Conservation (phyloP, 805 yeast species). For the Candida arabinofermentans region DNA sequence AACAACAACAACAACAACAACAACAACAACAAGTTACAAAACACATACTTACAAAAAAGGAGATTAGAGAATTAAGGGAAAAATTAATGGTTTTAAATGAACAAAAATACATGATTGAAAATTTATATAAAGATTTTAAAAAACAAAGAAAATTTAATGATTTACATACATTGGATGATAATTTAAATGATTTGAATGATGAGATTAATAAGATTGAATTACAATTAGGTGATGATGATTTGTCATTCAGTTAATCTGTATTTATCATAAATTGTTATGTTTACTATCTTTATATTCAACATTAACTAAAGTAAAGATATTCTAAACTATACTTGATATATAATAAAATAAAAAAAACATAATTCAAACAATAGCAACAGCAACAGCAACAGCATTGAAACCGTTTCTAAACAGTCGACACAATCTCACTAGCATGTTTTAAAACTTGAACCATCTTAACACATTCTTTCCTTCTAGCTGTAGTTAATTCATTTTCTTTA, state of each 20-base stretch:
- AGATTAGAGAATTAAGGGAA: slow-evolving; percentile 60
- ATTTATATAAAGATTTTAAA: slow-evolving; percentile 59
- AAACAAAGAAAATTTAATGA: slow-evolving; percentile 75
- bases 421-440: slow-evolving; percentile 86
- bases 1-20: slow-evolving; percentile 9
- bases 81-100: slow-evolving; percentile 84
- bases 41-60: slow-evolving; percentile 30
- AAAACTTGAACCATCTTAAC: slow-evolving; percentile 92
- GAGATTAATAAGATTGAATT: slow-evolving; percentile 45
- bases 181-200: slow-evolving; percentile 50
- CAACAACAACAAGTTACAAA: slow-evolving; percentile 3
- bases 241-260: slow-evolving; percentile 4
- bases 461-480: slow-evolving; percentile 93
- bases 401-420: slow-evolving; percentile 55
- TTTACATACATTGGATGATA: slow-evolving; percentile 52
- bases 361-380: background rate
- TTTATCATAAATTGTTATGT: background rate
- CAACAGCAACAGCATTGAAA: too few relatives aligned
- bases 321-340: too few relatives aligned
- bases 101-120: slow-evolving; percentile 68
- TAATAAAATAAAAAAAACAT: background rate
- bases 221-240: slow-evolving; percentile 52
- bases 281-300: background rate
- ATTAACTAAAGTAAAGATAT: too few relatives aligned
- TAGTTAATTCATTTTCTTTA: slow-evolving; percentile 88